phyloP scores from a whole-genome alignment of 352 stramenopile species.

The Phytophthora fragariae region DNA sequence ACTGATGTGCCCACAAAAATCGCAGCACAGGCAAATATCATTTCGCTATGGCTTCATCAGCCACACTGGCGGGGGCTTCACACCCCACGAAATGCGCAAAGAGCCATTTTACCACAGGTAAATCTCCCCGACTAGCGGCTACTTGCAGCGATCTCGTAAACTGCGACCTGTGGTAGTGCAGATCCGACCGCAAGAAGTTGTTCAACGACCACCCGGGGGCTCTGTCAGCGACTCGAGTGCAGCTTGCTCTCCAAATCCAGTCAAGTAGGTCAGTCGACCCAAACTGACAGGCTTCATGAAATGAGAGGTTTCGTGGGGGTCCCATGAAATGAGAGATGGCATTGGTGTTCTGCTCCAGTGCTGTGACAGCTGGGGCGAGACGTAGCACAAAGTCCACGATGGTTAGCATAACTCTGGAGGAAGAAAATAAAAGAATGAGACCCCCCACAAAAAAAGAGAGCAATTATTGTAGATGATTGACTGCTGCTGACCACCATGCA shows the following conservation, averaged over 20 bases:
- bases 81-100: background rate
- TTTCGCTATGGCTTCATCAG: background rate
- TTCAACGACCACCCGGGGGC: background rate
- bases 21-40: background rate
- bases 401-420: no score
- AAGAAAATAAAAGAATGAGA: no score
- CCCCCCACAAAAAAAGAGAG: no score
- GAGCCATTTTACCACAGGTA: slow-evolving; percentile 6
- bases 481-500: no score
- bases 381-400: background rate
- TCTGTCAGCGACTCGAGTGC: background rate
- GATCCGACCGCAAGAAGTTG: slow-evolving; percentile 10
- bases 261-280: slow-evolving; percentile 6
- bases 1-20: background rate
- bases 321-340: slow-evolving; percentile 7
- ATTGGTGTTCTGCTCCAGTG: background rate
- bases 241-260: slow-evolving; percentile 4
- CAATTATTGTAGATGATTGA: no score
- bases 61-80: background rate
- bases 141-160: slow-evolving; percentile 2
- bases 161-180: slow-evolving; percentile 4
- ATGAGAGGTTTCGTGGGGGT: background rate
- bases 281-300: slow-evolving; percentile 1
- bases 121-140: background rate
- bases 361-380: background rate